phyloP scores from a whole-genome alignment of 805 yeast genomes.

The Myxozyma vanderwaltii region DNA sequence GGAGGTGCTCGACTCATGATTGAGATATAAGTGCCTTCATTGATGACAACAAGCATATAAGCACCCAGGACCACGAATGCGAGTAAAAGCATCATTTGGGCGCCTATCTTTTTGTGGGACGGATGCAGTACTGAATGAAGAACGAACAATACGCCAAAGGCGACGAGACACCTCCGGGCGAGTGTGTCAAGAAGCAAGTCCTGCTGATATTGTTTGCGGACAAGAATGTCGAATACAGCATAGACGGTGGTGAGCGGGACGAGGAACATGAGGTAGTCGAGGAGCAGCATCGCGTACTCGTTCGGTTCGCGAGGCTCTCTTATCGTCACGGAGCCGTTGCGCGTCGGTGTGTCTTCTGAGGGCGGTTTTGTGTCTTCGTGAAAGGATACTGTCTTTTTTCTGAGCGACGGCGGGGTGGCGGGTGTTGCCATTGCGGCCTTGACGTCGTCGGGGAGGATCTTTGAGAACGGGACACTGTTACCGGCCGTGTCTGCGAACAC shows the following conservation, averaged over 20 bases:
- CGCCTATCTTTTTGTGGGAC: slow-evolving; percentile 22
- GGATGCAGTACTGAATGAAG: slow-evolving; percentile 41
- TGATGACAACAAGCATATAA: slow-evolving; percentile 41
- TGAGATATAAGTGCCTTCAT: slow-evolving; percentile 45
- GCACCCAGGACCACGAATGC: slow-evolving; percentile 40
- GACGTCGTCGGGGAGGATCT: slow-evolving; percentile 3
- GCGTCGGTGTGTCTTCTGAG: slow-evolving; percentile 21
- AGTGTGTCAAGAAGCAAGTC: slow-evolving; percentile 32
- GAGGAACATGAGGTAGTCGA: slow-evolving; percentile 39
- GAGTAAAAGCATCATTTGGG: slow-evolving; percentile 35
- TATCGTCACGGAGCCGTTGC: slow-evolving; percentile 3
- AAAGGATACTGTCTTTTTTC: slow-evolving; percentile 20
- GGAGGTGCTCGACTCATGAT: slow-evolving; percentile 48
- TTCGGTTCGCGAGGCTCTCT: slow-evolving; percentile 12
- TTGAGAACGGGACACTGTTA: background rate
- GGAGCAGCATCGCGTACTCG: slow-evolving; percentile 37
- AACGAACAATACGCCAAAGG: slow-evolving; percentile 41
- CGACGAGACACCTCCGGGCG: slow-evolving; percentile 25
- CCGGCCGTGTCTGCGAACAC: slow-evolving; percentile 12
- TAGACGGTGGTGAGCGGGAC: slow-evolving; percentile 44
- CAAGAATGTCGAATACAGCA: slow-evolving; percentile 42
- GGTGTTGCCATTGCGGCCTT: background rate
- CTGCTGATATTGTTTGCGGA: slow-evolving; percentile 44
- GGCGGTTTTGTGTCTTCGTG: slow-evolving; percentile 32
- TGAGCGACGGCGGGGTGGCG: slow-evolving; percentile 2